Conservation (phyloP, 257 asterid genomes). For the Linderniella brevidens region DNA sequence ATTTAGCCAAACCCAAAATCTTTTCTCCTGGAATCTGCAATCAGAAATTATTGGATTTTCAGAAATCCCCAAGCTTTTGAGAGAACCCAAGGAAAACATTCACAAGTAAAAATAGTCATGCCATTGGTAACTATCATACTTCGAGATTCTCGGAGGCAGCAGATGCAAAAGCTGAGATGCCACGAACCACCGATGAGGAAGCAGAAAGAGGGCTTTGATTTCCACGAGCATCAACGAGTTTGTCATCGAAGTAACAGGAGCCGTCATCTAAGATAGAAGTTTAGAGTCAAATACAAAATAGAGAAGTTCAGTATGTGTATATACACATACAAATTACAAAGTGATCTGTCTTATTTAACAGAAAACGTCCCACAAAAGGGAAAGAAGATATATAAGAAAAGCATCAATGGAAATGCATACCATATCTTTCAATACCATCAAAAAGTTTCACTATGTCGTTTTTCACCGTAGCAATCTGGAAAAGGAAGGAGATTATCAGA, state of each 20-base stretch:
- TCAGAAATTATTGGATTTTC: conserved; percentile 11
- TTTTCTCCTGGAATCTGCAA: conserved; percentile 89
- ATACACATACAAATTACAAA: conserved; percentile 7
- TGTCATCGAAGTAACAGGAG: conserved; percentile 78
- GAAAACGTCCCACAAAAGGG: too few species aligned
- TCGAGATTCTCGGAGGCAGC: conserved; percentile 46
- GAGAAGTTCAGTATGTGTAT: neutral
- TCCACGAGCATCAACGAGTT: conserved; percentile 57
- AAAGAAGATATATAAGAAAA: neutral
- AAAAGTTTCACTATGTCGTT: conserved; percentile 70
- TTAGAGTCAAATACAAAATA: conserved; percentile 4
- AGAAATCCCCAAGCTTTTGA: conserved; percentile 8
- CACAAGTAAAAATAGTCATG: too few species aligned
- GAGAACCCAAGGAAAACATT: neutral
- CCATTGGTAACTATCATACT: conserved; percentile 15
- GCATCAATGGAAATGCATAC: conserved; percentile 16
- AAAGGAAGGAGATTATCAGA: conserved; percentile 2
- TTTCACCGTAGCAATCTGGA: conserved; percentile 57
- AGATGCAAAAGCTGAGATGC: conserved; percentile 59
- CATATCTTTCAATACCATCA: conserved; percentile 72
- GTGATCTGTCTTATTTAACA: neutral
- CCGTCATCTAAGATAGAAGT: conserved; percentile 53
- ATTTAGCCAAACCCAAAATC: conserved; percentile 69
- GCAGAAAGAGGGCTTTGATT: conserved; percentile 74
- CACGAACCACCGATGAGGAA: conserved; percentile 74